Percentiles rank a stretch among this genome's conserved stretches.
phyloP scores from a whole-genome alignment of 495 filamentous ascomycete species.

The Lepidopterella palustris region DNA sequence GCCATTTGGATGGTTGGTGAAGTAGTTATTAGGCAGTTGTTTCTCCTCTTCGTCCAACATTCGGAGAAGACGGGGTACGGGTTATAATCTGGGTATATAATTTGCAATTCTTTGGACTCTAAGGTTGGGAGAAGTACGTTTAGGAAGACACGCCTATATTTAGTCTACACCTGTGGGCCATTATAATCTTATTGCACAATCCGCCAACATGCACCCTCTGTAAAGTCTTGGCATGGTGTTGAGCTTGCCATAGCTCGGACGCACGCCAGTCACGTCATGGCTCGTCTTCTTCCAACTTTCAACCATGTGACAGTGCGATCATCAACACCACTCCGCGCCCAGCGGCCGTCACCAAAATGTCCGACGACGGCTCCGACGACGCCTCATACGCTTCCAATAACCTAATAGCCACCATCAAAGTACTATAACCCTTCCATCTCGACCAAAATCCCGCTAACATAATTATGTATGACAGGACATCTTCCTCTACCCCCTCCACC shows the following conservation, averaged over 20 bases:
- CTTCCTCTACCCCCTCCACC: constrained; percentile 43
- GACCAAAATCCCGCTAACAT: background rate
- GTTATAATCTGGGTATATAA: too few relatives aligned
- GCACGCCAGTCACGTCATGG: background rate
- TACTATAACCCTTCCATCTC: background rate
- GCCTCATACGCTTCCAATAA: background rate
- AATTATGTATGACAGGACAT: constrained; percentile 25
- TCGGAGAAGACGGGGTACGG: too few relatives aligned
- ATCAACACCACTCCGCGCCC: background rate
- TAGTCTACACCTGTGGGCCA: too few relatives aligned
- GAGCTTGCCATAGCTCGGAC: background rate
- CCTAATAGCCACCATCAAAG: background rate
- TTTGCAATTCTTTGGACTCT: too few relatives aligned
- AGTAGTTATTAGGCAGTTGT: too few relatives aligned
- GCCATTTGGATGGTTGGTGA: too few relatives aligned
- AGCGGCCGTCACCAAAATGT: background rate
- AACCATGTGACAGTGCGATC: background rate
- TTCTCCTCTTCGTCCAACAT: too few relatives aligned
- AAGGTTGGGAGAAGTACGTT: too few relatives aligned
- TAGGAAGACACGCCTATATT: too few relatives aligned
- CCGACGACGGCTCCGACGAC: background rate
- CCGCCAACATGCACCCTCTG: too few relatives aligned
- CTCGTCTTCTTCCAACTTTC: background rate
- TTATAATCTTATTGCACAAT: too few relatives aligned
- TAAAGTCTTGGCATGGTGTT: constrained; percentile 1